A percentile compares a stretch with the other conserved stretches of the same genome.
phyloP scores from a whole-genome alignment of 371 early-diverging fungal species.

The Mortierella sp. region DNA sequence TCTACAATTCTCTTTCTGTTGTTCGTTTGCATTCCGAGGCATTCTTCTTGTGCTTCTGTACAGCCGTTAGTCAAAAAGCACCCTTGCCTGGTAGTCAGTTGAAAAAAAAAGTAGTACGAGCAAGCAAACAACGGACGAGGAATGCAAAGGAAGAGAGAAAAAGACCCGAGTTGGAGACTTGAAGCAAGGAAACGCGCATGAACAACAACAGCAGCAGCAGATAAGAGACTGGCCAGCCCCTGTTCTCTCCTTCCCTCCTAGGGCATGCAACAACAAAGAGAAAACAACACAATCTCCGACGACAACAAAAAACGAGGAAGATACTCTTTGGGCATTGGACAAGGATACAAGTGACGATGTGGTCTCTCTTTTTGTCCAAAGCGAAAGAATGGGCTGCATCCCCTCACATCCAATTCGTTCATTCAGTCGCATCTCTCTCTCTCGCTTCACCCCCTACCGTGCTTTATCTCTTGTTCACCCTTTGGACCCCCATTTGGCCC shows the following conservation, averaged over 20 bases:
- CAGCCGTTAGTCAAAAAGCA: neutral
- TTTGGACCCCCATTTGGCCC: neutral
- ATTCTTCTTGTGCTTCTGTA: neutral
- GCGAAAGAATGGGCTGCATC: neutral
- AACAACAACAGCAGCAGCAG: neutral
- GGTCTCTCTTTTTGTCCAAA: neutral
- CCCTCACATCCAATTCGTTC: neutral
- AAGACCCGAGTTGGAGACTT: neutral
- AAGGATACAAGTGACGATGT: neutral
- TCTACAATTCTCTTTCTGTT: no score
- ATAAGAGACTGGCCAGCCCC: neutral
- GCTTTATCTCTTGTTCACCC: neutral
- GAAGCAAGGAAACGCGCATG: neutral
- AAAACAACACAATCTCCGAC: neutral
- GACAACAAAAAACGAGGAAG: neutral
- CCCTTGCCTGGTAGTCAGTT: neutral
- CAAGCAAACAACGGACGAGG: neutral
- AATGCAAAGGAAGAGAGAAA: neutral
- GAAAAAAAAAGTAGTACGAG: neutral
- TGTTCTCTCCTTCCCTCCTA: neutral
- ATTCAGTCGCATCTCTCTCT: neutral
- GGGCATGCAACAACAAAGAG: neutral
- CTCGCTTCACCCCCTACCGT: neutral
- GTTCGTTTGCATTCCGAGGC: no score
- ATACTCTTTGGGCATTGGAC: neutral